Evolutionary conservation across 2,329 filamentous ascomycete genomes (phyloP), one percentile per base, ranked within the genome.

Genomic region (Nigrospora oryzae): DNA sequence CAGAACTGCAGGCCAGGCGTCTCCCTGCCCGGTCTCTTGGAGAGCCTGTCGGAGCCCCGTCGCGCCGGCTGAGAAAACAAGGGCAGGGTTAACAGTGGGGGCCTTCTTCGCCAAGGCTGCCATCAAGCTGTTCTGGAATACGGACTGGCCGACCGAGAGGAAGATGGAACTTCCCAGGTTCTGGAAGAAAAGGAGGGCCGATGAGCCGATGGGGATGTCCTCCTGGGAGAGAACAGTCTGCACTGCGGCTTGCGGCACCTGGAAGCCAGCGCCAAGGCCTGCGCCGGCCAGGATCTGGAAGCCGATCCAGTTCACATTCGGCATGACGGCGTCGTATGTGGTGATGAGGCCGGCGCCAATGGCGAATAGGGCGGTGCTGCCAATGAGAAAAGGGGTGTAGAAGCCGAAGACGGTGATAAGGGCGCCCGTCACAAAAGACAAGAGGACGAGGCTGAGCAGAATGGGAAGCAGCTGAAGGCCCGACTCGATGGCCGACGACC

Each of bases 101-200:
- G 38, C 38, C 28, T 31, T n/a, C 11, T 32, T 17, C n/a, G 4
- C 11, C 10, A 40, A 16, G 3, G 23, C 28, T 2, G 12, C 1
- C 0, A 31, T 16, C 4, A 86, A 65, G 1, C 71, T 76, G 52
- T 84, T 84, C 47, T 77, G 73, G 64, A 86, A 84, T 41, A 84
- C 70, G n/a, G 80, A 77, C 58, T 86, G 78, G 0, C 75, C 75
- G 10, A 84, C 75, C 2, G 75, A 73, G 39, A 86, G 74, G 50
- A 78, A 76, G 32, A 86, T 62, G 4, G 83, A 79, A 2, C 81
- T 81, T 19, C 81, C 81, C 5, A 86, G 68, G 3, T 71, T 69
- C 55, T 84, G 78, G 64, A 77, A 79, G 62, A 85, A 83, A 30
- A 70, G 67, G 1, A 75, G 64, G 36, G 63, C 69, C 12, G 73